These are phyloP conservation scores for Lizanozyma gosingica DNA, from an alignment of 1,139 yeast species.

Conservation along the genomic window DNA sequence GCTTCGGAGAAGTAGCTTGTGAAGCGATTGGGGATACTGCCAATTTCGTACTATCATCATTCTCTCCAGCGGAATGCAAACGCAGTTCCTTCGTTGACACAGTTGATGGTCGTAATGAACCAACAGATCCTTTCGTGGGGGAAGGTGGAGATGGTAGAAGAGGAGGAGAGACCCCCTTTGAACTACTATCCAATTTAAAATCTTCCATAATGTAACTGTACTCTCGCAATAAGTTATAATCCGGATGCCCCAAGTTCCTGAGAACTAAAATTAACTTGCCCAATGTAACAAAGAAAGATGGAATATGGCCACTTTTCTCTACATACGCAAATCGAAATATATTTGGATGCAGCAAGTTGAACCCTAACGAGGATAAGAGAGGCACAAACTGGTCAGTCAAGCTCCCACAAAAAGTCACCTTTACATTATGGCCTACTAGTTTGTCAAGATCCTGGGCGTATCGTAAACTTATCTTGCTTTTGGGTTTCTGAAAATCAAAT, in stretches of 20 bases:
- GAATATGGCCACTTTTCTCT: slow-evolving; percentile 17
- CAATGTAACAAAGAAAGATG: slow-evolving; percentile 22
- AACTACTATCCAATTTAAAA: background rate
- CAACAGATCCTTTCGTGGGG: background rate
- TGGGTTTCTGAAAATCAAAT: slow-evolving; percentile 36
- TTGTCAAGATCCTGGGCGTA: slow-evolving; percentile 23
- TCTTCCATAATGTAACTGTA: slow-evolving; percentile 11
- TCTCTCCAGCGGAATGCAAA: background rate
- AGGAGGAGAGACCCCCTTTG: background rate
- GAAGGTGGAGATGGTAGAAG: background rate
- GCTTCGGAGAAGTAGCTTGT: too few relatives aligned
- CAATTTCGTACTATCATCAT: background rate
- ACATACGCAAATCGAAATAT: slow-evolving; percentile 35
- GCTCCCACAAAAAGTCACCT: slow-evolving; percentile 41
- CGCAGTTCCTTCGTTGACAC: too few relatives aligned
- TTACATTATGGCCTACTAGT: slow-evolving; percentile 33
- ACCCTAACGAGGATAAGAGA: slow-evolving; percentile 34
- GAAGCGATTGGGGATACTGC: background rate
- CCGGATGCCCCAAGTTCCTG: slow-evolving; percentile 29
- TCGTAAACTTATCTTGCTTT: slow-evolving; percentile 21
- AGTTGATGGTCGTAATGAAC: too few relatives aligned
- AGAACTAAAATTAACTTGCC: slow-evolving; percentile 25
- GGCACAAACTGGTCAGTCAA: slow-evolving; percentile 39
- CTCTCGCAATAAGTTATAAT: slow-evolving; percentile 24
- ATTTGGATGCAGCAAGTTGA: slow-evolving; percentile 43